Evolutionary conservation across 768 basidiomycete genomes (phyloP).

Genomic region (Boletus tylopilopsis): DNA sequence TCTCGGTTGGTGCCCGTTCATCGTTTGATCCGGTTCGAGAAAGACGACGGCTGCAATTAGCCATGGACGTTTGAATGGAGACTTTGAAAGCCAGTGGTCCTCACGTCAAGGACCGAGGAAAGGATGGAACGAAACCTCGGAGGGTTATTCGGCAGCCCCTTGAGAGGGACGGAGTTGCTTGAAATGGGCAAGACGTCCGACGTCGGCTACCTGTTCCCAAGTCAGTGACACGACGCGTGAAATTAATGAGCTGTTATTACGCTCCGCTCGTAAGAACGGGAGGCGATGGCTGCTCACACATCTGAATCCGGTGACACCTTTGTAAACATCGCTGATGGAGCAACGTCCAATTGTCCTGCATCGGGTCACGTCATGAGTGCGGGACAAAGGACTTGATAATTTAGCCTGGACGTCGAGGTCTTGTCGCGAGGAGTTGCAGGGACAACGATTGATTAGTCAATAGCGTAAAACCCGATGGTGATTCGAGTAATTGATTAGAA

Average conservation of each 20-base stretch:
- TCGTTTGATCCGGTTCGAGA: conserved; percentile 10
- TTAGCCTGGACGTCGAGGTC: not conserved
- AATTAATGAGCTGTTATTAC: not conserved
- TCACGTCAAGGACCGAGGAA: conserved; percentile 2
- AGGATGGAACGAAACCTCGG: not conserved
- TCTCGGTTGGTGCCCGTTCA: conserved; percentile 9
- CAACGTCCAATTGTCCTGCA: not conserved
- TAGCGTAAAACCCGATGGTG: conserved; percentile 15
- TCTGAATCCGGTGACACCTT: not conserved
- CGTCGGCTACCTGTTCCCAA: no score
- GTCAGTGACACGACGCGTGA: not conserved
- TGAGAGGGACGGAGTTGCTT: not conserved
- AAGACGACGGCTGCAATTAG: conserved; percentile 4
- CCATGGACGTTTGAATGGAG: not conserved
- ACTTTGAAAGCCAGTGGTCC: not conserved
- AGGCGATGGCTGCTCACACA: conserved; percentile 4
- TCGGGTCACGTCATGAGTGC: not conserved
- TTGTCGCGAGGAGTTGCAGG: not conserved
- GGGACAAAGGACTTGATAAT: not conserved
- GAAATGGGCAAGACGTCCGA: conserved; percentile 1
- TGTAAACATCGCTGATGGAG: not conserved
- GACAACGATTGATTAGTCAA: conserved; percentile 7
- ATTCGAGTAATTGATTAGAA: conserved; percentile 13
- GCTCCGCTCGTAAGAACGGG: not conserved
- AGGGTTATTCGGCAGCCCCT: conserved; percentile 4